These are phyloP conservation scores for Cyberlindnera amylophila DNA, from an alignment of 805 yeast species.

Conservation along the genomic window DNA sequence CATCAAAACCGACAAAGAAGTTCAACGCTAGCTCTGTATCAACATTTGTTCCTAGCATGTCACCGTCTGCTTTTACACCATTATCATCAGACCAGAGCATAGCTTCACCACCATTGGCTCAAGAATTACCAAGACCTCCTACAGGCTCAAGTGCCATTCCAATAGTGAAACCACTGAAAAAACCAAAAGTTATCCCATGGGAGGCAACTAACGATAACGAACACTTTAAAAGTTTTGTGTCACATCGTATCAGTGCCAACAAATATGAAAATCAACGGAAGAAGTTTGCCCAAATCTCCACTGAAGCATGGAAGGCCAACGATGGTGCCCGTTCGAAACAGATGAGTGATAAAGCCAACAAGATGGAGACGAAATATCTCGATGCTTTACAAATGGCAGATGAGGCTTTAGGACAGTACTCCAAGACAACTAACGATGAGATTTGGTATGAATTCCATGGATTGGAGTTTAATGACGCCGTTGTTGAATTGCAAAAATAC, in stretches of 20 bases:
- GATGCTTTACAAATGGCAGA: conserved; percentile 26
- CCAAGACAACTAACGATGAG: conserved; percentile 19
- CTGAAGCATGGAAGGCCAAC: conserved; percentile 26
- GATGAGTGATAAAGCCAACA: conserved; percentile 26
- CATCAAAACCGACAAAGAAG: conserved; percentile 4
- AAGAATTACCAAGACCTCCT: conserved; percentile 8
- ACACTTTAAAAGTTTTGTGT: conserved; percentile 15
- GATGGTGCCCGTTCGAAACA: conserved; percentile 25
- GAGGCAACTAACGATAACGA: conserved; percentile 13
- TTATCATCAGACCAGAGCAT: too few relatives aligned
- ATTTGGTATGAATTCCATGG: conserved; percentile 30
- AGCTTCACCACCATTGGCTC: neutral
- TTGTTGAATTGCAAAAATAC: conserved; percentile 18
- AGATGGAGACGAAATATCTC: conserved; percentile 17
- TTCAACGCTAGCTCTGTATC: conserved; percentile 4
- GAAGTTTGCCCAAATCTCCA: conserved; percentile 27
- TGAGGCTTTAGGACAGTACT: conserved; percentile 24
- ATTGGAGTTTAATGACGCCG: conserved; percentile 25
- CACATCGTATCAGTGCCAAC: conserved; percentile 16
- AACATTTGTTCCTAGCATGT: conserved; percentile 3
- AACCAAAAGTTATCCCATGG: conserved; percentile 27
- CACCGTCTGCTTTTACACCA: neutral
- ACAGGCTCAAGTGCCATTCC: conserved; percentile 10
- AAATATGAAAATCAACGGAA: conserved; percentile 24
- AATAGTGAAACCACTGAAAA: conserved; percentile 20